Percentiles rank a stretch among this genome's conserved stretches.
Conservation (phyloP, 805 yeast genomes). For the Kurtzmaniella cleridarum region DNA sequence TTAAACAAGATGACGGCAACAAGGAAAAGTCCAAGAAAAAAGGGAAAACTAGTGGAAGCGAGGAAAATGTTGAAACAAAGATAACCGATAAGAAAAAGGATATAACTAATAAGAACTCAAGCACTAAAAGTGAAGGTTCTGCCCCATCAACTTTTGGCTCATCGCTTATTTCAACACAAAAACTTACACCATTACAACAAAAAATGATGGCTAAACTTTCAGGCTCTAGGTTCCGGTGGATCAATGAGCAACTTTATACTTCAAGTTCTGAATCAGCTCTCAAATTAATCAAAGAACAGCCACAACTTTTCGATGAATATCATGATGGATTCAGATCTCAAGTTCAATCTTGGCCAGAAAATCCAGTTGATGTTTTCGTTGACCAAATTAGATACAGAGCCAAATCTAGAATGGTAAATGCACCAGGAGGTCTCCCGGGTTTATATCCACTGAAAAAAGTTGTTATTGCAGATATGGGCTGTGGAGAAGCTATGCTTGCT, state of each 20-base stretch:
- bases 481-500: conserved; percentile 94
- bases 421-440: conserved; percentile 96
- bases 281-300: conserved; percentile 68
- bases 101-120: conserved; percentile 11
- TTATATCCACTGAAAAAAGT: conserved; percentile 48
- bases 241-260: conserved; percentile 94
- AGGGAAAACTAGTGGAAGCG: conserved; percentile 5
- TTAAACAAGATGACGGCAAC: neutral
- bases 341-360: conserved; percentile 97
- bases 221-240: conserved; percentile 97
- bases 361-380: conserved; percentile 91
- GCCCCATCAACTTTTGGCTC: conserved; percentile 13
- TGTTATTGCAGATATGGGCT: conserved; percentile 96
- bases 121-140: conserved; percentile 4
- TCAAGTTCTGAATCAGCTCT: conserved; percentile 74
- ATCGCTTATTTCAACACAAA: conserved; percentile 19
- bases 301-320: conserved; percentile 86
- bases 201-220: conserved; percentile 93
- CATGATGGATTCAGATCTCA: conserved; percentile 94
- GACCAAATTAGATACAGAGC: conserved; percentile 55
- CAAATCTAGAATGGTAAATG: conserved; percentile 65
- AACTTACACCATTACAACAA: conserved; percentile 82
- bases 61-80: conserved; percentile 6
- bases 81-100: conserved; percentile 1
- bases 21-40: conserved; percentile 2